Evolutionary conservation across 164 flowering plant genomes (phyloP).

Genomic region (Vitis cinerea): DNA sequence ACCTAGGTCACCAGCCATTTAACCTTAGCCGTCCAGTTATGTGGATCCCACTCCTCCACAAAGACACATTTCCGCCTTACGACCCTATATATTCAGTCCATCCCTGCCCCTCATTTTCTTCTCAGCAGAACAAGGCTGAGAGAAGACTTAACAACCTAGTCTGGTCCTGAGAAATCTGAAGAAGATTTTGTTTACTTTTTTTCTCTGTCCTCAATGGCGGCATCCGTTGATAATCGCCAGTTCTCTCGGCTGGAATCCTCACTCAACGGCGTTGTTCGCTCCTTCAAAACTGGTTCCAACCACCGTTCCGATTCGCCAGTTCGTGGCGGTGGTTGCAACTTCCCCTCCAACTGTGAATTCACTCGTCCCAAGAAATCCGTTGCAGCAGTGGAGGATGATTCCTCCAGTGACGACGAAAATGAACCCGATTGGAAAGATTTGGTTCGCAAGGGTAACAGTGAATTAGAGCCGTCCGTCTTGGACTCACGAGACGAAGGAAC

Average conservation of each 20-base stretch:
- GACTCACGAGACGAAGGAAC: conserved; percentile 72
- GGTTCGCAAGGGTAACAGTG: conserved; percentile 32
- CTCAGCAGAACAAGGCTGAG: too few relatives aligned
- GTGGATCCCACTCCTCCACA: too few relatives aligned
- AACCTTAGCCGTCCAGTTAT: too few relatives aligned
- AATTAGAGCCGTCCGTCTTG: conserved; percentile 51
- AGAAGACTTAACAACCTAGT: neutral
- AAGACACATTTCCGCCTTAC: too few relatives aligned
- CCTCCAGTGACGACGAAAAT: conserved; percentile 38
- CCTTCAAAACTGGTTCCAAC: conserved; percentile 27
- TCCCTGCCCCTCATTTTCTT: too few relatives aligned
- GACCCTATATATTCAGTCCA: too few relatives aligned
- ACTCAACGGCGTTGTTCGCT: conserved; percentile 34
- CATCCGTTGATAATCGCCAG: conserved; percentile 70
- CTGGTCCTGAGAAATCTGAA: neutral
- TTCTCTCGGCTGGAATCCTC: conserved; percentile 36
- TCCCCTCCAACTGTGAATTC: neutral
- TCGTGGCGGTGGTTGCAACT: too few relatives aligned
- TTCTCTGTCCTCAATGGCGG: conserved; percentile 49
- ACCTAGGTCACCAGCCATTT: too few relatives aligned
- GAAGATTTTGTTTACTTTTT: neutral
- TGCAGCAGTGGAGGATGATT: conserved; percentile 9
- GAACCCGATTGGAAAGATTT: conserved; percentile 20
- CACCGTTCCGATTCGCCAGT: conserved; percentile 30
- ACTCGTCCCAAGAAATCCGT: conserved; percentile 5